A percentile compares a stretch with the other conserved stretches of the same genome.
These are phyloP conservation scores for Scutellaria minor DNA, from an alignment of 257 asterid genomes.

Conservation along the genomic window DNA sequence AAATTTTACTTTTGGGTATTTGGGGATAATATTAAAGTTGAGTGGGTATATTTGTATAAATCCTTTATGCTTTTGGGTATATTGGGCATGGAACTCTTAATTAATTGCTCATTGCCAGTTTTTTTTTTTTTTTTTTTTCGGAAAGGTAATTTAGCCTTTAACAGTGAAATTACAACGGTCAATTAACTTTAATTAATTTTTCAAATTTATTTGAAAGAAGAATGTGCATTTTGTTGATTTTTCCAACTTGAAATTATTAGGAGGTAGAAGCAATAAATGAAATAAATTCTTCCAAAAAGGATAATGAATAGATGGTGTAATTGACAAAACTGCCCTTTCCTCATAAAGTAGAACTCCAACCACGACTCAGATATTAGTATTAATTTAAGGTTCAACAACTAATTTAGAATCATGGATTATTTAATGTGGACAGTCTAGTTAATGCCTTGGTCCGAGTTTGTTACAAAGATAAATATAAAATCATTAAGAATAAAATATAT, in stretches of 20 bases:
- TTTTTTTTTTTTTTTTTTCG: too few relatives aligned
- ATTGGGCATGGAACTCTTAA: too few relatives aligned
- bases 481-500: too few relatives aligned
- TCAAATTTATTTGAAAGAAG: slow-evolving; percentile 17
- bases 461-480: too few relatives aligned
- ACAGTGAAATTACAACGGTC: slow-evolving; percentile 38
- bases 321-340: neutral
- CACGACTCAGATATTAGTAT: neutral
- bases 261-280: slow-evolving; percentile 22
- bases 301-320: neutral
- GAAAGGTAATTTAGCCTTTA: slow-evolving; percentile 4
- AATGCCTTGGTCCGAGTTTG: neutral
- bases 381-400: slow-evolving; percentile 30
- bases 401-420: slow-evolving; percentile 10
- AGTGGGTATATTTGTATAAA: too few relatives aligned
- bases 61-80: too few relatives aligned
- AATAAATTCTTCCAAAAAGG: neutral
- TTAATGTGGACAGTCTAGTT: slow-evolving; percentile 20
- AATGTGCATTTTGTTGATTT: too few relatives aligned
- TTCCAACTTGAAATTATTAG: slow-evolving; percentile 22
- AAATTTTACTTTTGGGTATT: too few relatives aligned
- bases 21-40: too few relatives aligned
- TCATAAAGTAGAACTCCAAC: neutral
- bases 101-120: neutral
- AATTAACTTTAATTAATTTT: slow-evolving; percentile 37